Percentiles rank a stretch among this genome's conserved stretches.
Conservation (phyloP, 352 stramenopile genomes). For the Plasmopara halstedii region DNA sequence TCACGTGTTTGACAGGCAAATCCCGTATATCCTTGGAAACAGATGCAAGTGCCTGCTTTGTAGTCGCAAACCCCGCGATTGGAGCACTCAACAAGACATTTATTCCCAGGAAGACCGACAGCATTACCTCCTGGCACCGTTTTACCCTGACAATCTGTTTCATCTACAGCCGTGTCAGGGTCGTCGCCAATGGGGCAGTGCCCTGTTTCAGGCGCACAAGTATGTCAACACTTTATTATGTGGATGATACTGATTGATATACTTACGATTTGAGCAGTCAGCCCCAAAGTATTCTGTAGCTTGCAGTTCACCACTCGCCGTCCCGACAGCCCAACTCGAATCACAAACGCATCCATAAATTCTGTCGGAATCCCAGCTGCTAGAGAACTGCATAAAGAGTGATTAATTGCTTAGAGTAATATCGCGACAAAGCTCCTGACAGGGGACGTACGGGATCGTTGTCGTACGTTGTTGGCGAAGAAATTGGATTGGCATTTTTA, state of each 20-base stretch:
- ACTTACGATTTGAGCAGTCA: constrained; percentile 75
- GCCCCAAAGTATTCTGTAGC: constrained; percentile 83
- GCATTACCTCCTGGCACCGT: constrained; percentile 29
- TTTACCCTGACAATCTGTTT: constrained; percentile 66
- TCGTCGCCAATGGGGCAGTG: constrained; percentile 82
- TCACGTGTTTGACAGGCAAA: constrained; percentile 50
- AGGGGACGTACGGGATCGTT: constrained; percentile 25
- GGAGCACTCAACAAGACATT: constrained; percentile 89
- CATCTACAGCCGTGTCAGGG: constrained; percentile 50
- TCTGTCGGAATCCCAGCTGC: constrained; percentile 87
- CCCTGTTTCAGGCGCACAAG: constrained; percentile 23
- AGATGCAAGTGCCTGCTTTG: constrained; percentile 71
- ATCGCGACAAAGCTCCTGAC: background rate
- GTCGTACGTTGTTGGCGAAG: constrained; percentile 53
- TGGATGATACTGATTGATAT: background rate
- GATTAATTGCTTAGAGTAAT: background rate
- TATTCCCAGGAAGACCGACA: constrained; percentile 56
- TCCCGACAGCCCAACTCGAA: constrained; percentile 77
- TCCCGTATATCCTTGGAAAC: constrained; percentile 73
- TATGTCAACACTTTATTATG: background rate
- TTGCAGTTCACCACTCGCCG: constrained; percentile 63
- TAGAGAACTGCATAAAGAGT: constrained; percentile 24
- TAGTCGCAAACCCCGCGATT: constrained; percentile 90
- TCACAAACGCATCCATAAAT: constrained; percentile 88
- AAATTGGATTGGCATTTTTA: constrained; percentile 60